Base-by-base conservation (phyloP, 768 basidiomycete species). In the Kwoniella dendrophila region DNA sequence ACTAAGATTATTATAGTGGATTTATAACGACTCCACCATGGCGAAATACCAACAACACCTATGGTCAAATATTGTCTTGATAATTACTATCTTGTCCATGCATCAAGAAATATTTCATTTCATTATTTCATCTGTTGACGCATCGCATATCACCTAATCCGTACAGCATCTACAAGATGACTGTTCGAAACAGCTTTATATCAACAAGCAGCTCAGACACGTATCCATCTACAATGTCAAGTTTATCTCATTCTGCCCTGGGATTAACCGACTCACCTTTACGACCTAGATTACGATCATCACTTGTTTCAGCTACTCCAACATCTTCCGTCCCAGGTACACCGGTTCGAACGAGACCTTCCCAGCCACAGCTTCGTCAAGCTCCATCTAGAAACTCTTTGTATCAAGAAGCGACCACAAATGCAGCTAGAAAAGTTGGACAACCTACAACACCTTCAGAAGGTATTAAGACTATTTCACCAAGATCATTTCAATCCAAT, bases 151-250 rank as follows among this genome's bases (percentile, higher is more conserved):
- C 27, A 16, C 26, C 8, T 32, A 11, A 48, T 47, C 56, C n/a
- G 11, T 18, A 10, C 24, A 26, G 11, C 22, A 4, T 16, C 32
- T 7, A 38, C 50, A 47, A 10, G 11, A 61, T 61, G 59, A 61
- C 51, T 11, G 45, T 14, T 43, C 44, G 70, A 34, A 62, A 68
- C 24, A 69, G 67, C 26, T 38, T 69, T 20, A 44, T 63, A 50
- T 69, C 70, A 2, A 64, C 38, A 24, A 50, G 56, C 27, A 67
- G 68, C 36, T 52, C 60, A 2, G 60, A 51, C 16, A 66, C 69
- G 33, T 73, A 73, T 45, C 67, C 72, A 20, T 73, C 69, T 2
- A 71, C 72, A 38, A 43, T 71, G 27, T 73, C 72, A 11, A 62
- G 61, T 44, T 48, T 69, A 16, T 57, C 62, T 6, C 30, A 41